Evolutionary conservation across 164 flowering plant species (phyloP).

Genomic region (Pachysandra terminalis): DNA sequence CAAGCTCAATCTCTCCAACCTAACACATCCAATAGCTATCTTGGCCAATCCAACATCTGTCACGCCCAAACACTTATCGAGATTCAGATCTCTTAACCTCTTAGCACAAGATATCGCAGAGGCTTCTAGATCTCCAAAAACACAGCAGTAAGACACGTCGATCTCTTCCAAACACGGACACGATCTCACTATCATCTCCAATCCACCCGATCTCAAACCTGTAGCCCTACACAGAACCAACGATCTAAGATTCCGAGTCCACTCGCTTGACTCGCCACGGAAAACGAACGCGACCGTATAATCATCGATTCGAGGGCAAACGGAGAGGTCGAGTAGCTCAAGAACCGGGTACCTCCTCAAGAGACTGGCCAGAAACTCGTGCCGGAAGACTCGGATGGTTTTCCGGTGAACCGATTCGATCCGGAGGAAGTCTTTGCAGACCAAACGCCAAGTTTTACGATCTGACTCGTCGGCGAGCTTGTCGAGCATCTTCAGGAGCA

Average conservation of each 20-base stretch:
- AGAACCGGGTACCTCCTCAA: slow-evolving; percentile 27
- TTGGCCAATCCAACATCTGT: slow-evolving; percentile 69
- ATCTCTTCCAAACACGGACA: slow-evolving; percentile 46
- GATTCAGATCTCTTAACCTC: slow-evolving; percentile 43
- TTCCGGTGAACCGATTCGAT: slow-evolving; percentile 47
- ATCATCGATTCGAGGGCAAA: slow-evolving; percentile 53
- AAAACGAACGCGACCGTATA: slow-evolving; percentile 21
- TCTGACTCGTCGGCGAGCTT: slow-evolving; percentile 29
- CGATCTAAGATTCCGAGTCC: slow-evolving; percentile 36
- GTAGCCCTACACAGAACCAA: slow-evolving; percentile 43
- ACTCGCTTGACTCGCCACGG: slow-evolving; percentile 14
- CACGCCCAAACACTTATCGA: slow-evolving; percentile 60
- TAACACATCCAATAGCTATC: slow-evolving; percentile 53
- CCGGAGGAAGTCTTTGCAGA: slow-evolving; percentile 49
- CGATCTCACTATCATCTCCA: slow-evolving; percentile 40
- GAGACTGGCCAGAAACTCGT: slow-evolving; percentile 37
- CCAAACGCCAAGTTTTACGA: slow-evolving; percentile 48
- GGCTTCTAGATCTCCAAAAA: slow-evolving; percentile 66
- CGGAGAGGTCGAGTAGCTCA: slow-evolving; percentile 50
- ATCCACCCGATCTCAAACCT: slow-evolving; percentile 39
- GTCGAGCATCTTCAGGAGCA: slow-evolving; percentile 34
- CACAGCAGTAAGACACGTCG: slow-evolving; percentile 55
- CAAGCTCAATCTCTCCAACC: slow-evolving; percentile 48
- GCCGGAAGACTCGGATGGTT: slow-evolving; percentile 38
- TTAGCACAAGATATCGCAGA: slow-evolving; percentile 44